These are phyloP conservation scores for Quercus tomentella DNA, from an alignment of 331 rosid species.

Conservation along the genomic window DNA sequence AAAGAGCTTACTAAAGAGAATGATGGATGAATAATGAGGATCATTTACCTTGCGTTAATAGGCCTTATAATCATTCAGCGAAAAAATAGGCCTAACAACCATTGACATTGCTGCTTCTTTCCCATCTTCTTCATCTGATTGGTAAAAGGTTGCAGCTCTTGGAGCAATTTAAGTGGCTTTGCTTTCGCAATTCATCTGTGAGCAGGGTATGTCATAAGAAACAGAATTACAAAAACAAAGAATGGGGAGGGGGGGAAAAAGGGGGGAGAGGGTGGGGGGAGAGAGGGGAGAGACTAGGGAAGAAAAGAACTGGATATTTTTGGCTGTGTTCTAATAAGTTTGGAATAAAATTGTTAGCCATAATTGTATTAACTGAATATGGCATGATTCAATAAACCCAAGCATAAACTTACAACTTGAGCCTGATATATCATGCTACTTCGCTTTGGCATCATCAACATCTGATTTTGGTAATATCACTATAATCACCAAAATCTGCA, in stretches of 20 bases:
- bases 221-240: conserved; percentile 24
- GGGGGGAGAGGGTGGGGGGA: too few relatives aligned
- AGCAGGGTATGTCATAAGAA: conserved; percentile 61
- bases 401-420: conserved; percentile 55
- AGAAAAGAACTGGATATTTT: conserved; percentile 40
- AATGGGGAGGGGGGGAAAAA: not conserved
- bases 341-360: not conserved
- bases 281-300: not conserved
- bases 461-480: conserved; percentile 45
- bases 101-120: conserved; percentile 47
- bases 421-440: conserved; percentile 61
- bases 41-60: conserved; percentile 64
- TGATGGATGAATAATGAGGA: conserved; percentile 61
- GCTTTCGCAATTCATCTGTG: conserved; percentile 64
- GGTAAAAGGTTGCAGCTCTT: conserved; percentile 73
- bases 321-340: not conserved
- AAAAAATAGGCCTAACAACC: too few relatives aligned
- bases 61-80: conserved; percentile 39
- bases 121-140: conserved; percentile 52
- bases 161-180: conserved; percentile 70
- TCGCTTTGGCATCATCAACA: not conserved
- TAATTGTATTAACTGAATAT: conserved; percentile 21
- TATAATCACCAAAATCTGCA: conserved; percentile 56
- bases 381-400: conserved; percentile 72
- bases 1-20: conserved; percentile 44